Evolutionary conservation across 805 yeast genomes (phyloP).

Genomic region (Candida yuanshanica): DNA sequence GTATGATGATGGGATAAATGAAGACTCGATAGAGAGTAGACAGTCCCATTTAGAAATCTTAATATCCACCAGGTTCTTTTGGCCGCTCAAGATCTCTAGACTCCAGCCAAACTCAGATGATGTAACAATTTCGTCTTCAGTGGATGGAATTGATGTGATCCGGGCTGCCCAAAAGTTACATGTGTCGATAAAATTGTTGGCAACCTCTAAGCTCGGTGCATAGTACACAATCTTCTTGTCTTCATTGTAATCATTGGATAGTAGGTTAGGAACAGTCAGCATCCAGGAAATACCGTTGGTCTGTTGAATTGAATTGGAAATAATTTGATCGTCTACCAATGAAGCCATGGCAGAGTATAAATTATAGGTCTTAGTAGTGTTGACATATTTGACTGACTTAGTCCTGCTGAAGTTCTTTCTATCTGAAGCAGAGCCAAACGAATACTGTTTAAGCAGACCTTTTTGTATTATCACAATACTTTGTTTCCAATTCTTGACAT

Average conservation of each 20-base stretch:
- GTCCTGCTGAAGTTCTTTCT: constrained; percentile 17
- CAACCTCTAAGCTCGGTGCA: constrained; percentile 40
- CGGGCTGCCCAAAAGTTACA: constrained; percentile 91
- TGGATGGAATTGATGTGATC: constrained; percentile 68
- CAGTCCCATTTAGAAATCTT: constrained; percentile 22
- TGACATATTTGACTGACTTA: constrained; percentile 16
- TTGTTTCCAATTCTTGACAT: constrained; percentile 26
- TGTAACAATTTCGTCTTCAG: constrained; percentile 66
- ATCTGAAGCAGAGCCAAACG: constrained; percentile 28
- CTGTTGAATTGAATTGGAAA: constrained; percentile 16
- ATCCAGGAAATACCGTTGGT: constrained; percentile 22
- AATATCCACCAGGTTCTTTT: constrained; percentile 19
- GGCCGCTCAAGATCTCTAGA: constrained; percentile 13
- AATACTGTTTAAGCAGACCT: constrained; percentile 42
- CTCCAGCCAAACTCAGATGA: constrained; percentile 81
- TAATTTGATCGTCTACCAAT: constrained; percentile 16
- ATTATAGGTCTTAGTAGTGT: constrained; percentile 18
- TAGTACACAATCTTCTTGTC: constrained; percentile 20
- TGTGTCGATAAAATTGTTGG: constrained; percentile 64
- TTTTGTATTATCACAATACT: constrained; percentile 44
- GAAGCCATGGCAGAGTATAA: constrained; percentile 22
- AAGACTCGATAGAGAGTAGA: constrained; percentile 22
- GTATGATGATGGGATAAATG: constrained; percentile 25
- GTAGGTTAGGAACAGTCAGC: constrained; percentile 19
- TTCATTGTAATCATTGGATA: constrained; percentile 14